Percentiles rank a stretch among this genome's conserved stretches.
Conservation (phyloP, 2,329 filamentous ascomycete species). For the Cladorrhinum sp. region DNA sequence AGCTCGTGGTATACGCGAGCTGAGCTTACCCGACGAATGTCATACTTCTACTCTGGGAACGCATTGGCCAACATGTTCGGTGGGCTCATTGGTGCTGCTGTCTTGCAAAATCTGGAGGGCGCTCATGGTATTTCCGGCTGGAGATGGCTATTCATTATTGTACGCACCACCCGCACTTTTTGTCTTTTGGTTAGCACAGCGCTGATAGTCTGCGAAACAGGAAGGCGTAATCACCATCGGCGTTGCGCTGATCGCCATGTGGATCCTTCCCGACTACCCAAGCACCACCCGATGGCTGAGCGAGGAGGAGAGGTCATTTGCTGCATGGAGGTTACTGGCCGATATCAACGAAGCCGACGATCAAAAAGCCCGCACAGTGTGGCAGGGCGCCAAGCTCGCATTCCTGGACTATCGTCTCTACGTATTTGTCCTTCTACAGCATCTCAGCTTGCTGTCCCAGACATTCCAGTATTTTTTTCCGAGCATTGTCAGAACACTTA, state of each 20-base stretch:
- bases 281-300: constrained; percentile 46
- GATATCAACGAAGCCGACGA: constrained; percentile 29
- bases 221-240: constrained; percentile 27
- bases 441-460: constrained; percentile 49
- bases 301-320: constrained; percentile 43
- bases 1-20: constrained; percentile 47
- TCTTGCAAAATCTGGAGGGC: constrained; percentile 52
- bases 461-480: constrained; percentile 66
- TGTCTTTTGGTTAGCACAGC: too few species aligned
- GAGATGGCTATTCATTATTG: constrained; percentile 35
- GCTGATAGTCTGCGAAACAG: not conserved
- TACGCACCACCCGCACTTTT: constrained; percentile 6
- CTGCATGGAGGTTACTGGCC: constrained; percentile 43
- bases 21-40: constrained; percentile 42
- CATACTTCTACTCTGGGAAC: constrained; percentile 53
- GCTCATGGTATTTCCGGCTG: constrained; percentile 32
- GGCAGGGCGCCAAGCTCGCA: constrained; percentile 29
- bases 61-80: constrained; percentile 58
- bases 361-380: constrained; percentile 16
- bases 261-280: constrained; percentile 59
- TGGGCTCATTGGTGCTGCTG: constrained; percentile 49
- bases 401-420: constrained; percentile 42
- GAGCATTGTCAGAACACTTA: constrained; percentile 58
- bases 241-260: constrained; percentile 47
- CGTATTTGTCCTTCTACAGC: constrained; percentile 53